These are phyloP conservation scores for Aspergillus pseudoterreus DNA, from an alignment of 2,329 filamentous ascomycete genomes.

Conservation along the genomic window DNA sequence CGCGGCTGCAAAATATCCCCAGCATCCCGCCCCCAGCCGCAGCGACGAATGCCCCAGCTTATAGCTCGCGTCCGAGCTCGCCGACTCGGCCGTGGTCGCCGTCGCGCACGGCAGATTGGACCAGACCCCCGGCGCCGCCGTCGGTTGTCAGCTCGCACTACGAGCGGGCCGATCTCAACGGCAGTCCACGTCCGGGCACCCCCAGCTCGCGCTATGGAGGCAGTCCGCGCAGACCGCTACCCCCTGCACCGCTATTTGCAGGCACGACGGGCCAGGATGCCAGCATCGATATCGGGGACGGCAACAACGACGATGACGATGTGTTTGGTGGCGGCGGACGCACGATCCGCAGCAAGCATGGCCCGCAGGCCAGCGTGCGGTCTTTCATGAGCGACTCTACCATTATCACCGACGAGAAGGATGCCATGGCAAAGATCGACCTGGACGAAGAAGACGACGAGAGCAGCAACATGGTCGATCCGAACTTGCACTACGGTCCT, in stretches of 20 bases:
- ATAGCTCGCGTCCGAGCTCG: conserved; percentile 37
- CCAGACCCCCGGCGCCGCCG: conserved; percentile 69
- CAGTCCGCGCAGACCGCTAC: conserved; percentile 80
- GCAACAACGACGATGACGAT: conserved; percentile 67
- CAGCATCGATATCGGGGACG: conserved; percentile 51
- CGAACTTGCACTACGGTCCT: conserved; percentile 71
- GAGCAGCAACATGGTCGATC: conserved; percentile 55
- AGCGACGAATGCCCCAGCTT: conserved; percentile 32
- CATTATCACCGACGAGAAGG: conserved; percentile 52
- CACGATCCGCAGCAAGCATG: conserved; percentile 49
- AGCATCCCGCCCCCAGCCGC: conserved; percentile 39
- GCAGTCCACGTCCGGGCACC: conserved; percentile 83
- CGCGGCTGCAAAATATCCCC: conserved; percentile 40
- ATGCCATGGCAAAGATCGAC: conserved; percentile 39
- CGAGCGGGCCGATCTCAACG: conserved; percentile 84
- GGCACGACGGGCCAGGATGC: conserved; percentile 42
- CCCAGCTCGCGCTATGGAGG: conserved; percentile 85
- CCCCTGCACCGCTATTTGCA: conserved; percentile 81
- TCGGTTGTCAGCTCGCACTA: conserved; percentile 62
- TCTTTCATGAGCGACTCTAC: conserved; percentile 62
- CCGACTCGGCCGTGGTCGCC: conserved; percentile 53
- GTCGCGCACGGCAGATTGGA: conserved; percentile 58
- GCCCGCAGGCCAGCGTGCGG: conserved; percentile 54
- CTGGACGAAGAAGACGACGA: conserved; percentile 42
- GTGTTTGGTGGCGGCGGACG: conserved; percentile 59